A percentile compares a stretch with the other conserved stretches of the same genome.
phyloP scores from a whole-genome alignment of 257 asterid species.

The Parsonsia alboflavescens region DNA sequence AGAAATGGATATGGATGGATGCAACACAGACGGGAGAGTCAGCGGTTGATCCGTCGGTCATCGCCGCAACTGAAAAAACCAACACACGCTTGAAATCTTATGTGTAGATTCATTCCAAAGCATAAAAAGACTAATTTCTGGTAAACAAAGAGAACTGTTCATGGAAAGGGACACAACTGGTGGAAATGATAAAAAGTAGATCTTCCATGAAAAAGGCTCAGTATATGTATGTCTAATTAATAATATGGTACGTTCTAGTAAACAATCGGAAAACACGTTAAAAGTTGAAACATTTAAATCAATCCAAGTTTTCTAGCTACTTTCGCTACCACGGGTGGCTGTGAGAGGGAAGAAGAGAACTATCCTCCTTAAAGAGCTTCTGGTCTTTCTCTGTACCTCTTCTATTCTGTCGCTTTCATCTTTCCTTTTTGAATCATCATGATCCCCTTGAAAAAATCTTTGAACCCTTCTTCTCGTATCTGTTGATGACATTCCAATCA shows the following conservation, averaged over 20 bases:
- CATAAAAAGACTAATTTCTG: conserved; percentile 1
- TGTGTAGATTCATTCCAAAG: background rate
- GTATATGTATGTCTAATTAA: too few species aligned
- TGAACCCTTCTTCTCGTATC: background rate
- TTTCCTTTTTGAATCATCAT: background rate
- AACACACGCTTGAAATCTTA: background rate
- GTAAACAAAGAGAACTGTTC: background rate
- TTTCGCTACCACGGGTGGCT: background rate
- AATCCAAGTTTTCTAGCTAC: background rate
- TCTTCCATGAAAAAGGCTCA: background rate
- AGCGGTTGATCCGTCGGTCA: conserved; percentile 4
- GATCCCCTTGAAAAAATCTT: background rate
- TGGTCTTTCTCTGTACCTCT: background rate
- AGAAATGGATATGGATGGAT: background rate
- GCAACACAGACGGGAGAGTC: conserved; percentile 14
- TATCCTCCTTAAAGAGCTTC: background rate
- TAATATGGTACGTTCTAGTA: too few species aligned
- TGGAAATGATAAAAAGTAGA: background rate
- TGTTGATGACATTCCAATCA: background rate
- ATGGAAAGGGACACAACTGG: conserved; percentile 1
- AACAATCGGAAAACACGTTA: background rate
- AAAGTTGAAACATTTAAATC: conserved; percentile 5
- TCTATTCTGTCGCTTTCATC: background rate
- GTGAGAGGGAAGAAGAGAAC: too few species aligned
- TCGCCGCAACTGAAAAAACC: background rate